Conservation (phyloP, 805 yeast species). For the Wickerhamiella parazyma region DNA sequence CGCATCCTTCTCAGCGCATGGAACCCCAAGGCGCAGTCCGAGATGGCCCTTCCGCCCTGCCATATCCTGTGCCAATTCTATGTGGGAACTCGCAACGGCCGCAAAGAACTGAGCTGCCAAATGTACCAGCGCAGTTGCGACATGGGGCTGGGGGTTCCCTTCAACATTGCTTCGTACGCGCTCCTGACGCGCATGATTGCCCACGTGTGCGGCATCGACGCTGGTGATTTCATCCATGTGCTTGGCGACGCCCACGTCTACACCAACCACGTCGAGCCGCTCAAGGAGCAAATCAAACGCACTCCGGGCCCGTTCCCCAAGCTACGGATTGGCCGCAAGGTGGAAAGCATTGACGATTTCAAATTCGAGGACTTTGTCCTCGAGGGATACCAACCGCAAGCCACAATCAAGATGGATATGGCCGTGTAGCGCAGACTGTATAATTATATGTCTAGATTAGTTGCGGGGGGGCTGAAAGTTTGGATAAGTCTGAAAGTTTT, state of each 20-base stretch:
- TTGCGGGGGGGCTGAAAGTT: no score
- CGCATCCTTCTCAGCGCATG: conserved; percentile 92
- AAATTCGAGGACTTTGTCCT: conserved; percentile 78
- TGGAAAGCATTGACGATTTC: conserved; percentile 73
- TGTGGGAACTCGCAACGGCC: conserved; percentile 61
- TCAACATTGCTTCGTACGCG: conserved; percentile 94
- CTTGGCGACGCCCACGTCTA: conserved; percentile 97
- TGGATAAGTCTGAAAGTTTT: not conserved
- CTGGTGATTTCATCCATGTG: conserved; percentile 91
- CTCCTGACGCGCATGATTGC: conserved; percentile 90
- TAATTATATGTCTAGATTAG: not conserved
- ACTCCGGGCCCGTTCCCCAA: conserved; percentile 71
- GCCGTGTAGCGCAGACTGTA: conserved; percentile 47
- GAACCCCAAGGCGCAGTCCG: conserved; percentile 90
- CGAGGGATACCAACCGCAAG: conserved; percentile 64
- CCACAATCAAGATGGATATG: conserved; percentile 89
- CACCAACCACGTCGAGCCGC: conserved; percentile 82
- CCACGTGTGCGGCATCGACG: conserved; percentile 83
- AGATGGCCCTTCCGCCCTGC: conserved; percentile 98
- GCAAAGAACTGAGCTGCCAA: conserved; percentile 69
- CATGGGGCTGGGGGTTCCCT: conserved; percentile 99
- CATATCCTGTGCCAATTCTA: conserved; percentile 94
- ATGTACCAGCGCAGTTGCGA: conserved; percentile 97
- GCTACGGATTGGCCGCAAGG: conserved; percentile 51
- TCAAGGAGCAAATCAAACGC: conserved; percentile 65